Evolutionary conservation across 352 stramenopile species (phyloP).

Genomic region (Pythium brassicae): DNA sequence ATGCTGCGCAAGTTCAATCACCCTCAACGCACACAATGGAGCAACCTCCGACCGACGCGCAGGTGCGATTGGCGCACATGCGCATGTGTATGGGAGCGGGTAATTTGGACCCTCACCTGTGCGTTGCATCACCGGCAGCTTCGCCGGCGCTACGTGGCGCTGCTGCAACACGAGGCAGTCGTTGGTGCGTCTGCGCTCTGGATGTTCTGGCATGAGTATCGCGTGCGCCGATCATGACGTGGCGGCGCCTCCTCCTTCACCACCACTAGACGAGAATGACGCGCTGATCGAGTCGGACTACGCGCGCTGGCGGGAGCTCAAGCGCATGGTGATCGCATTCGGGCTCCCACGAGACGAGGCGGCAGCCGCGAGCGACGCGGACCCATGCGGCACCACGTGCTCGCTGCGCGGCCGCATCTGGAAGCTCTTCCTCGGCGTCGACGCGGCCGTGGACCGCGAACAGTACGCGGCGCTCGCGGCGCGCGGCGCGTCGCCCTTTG

Average conservation of each 20-base stretch:
- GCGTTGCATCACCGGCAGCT: constrained; percentile 18
- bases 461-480: constrained; percentile 70
- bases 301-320: constrained; percentile 77
- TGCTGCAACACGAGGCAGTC: constrained; percentile 39
- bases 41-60: constrained; percentile 13
- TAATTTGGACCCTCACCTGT: background rate
- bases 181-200: constrained; percentile 22
- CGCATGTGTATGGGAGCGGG: background rate
- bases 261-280: constrained; percentile 28
- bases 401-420: constrained; percentile 84
- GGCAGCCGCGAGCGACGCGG: background rate
- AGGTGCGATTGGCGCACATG: constrained; percentile 13
- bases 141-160: constrained; percentile 36
- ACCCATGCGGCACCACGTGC: constrained; percentile 14
- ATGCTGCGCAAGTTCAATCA: too few species aligned
- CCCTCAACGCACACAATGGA: too few species aligned
- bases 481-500: constrained; percentile 72
- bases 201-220: background rate
- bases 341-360: constrained; percentile 55
- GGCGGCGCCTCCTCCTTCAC: too few species aligned
- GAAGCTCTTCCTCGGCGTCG: constrained; percentile 85
- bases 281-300: constrained; percentile 52
- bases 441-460: constrained; percentile 45
- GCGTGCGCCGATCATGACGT: background rate
- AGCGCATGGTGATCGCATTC: constrained; percentile 77